Evolutionary conservation across 345 rosid species (phyloP), one percentile per base, ranked within the genome.

Genomic region (Euphorbia lathyris): DNA sequence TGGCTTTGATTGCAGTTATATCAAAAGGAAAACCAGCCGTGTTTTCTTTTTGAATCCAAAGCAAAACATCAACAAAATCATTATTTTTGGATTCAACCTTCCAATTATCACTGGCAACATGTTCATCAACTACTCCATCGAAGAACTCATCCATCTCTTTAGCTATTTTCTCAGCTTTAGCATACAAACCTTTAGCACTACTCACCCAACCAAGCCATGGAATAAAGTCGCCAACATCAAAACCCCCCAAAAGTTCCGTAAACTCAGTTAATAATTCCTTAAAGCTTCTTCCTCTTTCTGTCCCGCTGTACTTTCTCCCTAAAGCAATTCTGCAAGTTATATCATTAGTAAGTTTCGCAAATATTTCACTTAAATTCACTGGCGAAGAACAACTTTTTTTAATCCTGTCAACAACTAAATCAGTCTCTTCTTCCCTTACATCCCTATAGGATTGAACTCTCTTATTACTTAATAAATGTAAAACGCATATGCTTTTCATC

Each of bases 121-220:
- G 76, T 14, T 74, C 73, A 9, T 81, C 73, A n/a, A 78, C 67
- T 0, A 81, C 72, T 59, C 32, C 51, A 1, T 72, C 71, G 2
- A 77, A 61, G 52, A 81, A 81, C 16, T 40, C 26, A 42, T 81
- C 81, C 12, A 75, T 53, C 68, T 74, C 77, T 61, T 50, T 65
- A 5, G 62, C 48, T 14, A 78, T 77, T 64, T 40, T 61, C 43
- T 77, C 72, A 22, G 63, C 77, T 30, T 51, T 81, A 4, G 38
- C 50, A n/a, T 81, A 38, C 48, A 81, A 23, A 1, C 80, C 80
- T 47, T 55, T 83, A 1, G 80, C 16, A 72, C 53, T 19, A 58
- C 74, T 79, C 7, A 83, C 27, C 91, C 90, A 86, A 13, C 72
- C 76, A 30, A 87, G 83, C 78, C 84, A 82, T 25, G 90, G 92